A percentile compares a stretch with the other conserved stretches of the same genome.
These are phyloP conservation scores for Podospora didyma DNA, from an alignment of 495 filamentous ascomycete species.

Conservation along the genomic window DNA sequence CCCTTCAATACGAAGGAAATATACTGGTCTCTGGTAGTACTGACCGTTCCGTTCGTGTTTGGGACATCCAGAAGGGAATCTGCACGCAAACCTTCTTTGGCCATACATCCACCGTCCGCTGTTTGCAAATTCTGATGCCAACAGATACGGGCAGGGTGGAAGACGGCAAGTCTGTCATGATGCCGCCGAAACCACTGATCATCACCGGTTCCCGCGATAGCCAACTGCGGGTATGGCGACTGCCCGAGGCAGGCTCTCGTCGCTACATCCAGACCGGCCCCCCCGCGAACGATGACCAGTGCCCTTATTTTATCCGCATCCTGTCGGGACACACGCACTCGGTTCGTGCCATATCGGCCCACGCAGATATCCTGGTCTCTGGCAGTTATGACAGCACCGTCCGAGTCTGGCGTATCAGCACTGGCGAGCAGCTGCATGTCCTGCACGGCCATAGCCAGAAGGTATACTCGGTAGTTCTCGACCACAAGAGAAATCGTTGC, in stretches of 20 bases:
- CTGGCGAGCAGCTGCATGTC: constrained; percentile 84
- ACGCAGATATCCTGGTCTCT: constrained; percentile 95
- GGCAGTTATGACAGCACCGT: constrained; percentile 97
- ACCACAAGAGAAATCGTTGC: constrained; percentile 87
- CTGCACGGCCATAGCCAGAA: constrained; percentile 86
- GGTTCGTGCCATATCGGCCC: constrained; percentile 94
- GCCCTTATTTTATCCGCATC: constrained; percentile 88
- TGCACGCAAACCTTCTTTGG: constrained; percentile 96
- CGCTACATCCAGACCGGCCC: constrained; percentile 72
- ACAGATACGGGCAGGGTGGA: constrained; percentile 65
- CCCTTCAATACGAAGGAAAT: constrained; percentile 93
- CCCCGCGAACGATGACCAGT: constrained; percentile 74
- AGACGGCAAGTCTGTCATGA: constrained; percentile 75
- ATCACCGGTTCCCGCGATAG: constrained; percentile 97
- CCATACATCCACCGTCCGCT: constrained; percentile 95
- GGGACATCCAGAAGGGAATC: constrained; percentile 88
- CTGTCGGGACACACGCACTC: constrained; percentile 87
- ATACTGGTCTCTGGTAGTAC: constrained; percentile 94
- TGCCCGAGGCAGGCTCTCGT: constrained; percentile 74
- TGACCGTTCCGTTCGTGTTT: constrained; percentile 91
- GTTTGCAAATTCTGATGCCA: constrained; percentile 90
- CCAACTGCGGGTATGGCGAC: constrained; percentile 89
- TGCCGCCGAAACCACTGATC: constrained; percentile 89
- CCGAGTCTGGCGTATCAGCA: constrained; percentile 95
- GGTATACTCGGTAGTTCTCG: constrained; percentile 95